A percentile compares a stretch with the other conserved stretches of the same genome.
Conservation (phyloP, 2,329 filamentous ascomycete genomes). For the Metarhizium sp. region DNA sequence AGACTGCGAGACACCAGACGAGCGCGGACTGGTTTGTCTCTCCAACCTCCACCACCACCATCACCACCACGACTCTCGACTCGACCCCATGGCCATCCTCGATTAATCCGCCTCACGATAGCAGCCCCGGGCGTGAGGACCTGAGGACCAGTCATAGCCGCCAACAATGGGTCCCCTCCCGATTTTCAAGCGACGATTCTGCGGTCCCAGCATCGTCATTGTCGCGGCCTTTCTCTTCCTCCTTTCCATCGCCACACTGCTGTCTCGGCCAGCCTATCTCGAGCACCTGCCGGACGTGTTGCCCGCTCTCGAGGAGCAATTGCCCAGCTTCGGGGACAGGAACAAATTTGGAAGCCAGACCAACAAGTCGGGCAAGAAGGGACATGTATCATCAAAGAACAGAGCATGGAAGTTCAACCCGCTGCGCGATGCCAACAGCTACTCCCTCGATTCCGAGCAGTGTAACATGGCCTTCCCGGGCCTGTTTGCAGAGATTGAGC, state of each 20-base stretch:
- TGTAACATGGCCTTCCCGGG: background rate
- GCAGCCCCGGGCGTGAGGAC: background rate
- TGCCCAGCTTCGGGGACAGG: background rate
- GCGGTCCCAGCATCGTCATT: background rate
- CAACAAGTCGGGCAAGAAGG: background rate
- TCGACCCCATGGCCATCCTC: background rate
- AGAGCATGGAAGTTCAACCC: background rate
- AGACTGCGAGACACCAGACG: no score
- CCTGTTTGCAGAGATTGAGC: background rate
- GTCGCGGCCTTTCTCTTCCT: background rate
- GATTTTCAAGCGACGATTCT: background rate
- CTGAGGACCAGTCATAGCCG: background rate
- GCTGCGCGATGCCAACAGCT: background rate
- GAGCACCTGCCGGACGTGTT: background rate
- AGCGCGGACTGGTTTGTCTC: no score
- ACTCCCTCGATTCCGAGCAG: background rate
- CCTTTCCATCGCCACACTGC: background rate
- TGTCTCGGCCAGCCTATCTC: background rate
- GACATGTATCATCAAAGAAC: background rate
- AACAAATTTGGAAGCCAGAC: background rate
- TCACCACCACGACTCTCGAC: background rate
- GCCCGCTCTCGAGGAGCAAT: background rate
- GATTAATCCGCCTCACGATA: background rate
- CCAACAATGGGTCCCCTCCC: background rate
- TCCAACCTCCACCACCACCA: background rate